Evolutionary conservation across 2,329 filamentous ascomycete species (phyloP).

Genomic region (Dactylellina leptospora): DNA sequence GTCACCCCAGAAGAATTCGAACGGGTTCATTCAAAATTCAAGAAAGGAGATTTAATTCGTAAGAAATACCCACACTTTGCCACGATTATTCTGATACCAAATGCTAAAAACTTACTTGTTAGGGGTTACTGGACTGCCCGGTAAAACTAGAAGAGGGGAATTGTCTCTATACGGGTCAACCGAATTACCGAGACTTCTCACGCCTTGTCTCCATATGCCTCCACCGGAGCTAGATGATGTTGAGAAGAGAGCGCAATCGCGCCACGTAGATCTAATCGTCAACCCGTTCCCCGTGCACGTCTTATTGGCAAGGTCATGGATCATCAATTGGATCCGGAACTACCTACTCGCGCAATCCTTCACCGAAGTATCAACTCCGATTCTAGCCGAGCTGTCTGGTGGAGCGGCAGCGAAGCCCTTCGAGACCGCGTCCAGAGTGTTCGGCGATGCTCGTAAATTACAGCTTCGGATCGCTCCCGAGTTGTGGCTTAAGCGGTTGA

Average conservation of each 20-base stretch:
- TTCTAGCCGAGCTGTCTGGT: conserved; percentile 82
- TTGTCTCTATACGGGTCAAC: conserved; percentile 76
- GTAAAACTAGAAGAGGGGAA: conserved; percentile 76
- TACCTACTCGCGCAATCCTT: conserved; percentile 78
- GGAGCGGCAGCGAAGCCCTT: conserved; percentile 90
- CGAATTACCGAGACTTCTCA: conserved; percentile 74
- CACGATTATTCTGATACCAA: neutral
- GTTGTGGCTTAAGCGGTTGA: conserved; percentile 89
- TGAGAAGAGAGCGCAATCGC: conserved; percentile 77
- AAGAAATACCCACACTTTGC: conserved; percentile 60
- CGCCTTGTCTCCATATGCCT: conserved; percentile 80
- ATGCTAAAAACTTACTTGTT: conserved; percentile 26
- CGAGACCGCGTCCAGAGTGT: conserved; percentile 74
- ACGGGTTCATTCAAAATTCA: conserved; percentile 11
- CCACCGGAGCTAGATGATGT: conserved; percentile 75
- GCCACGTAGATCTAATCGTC: conserved; percentile 86
- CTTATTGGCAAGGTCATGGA: conserved; percentile 75
- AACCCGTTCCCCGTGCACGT: conserved; percentile 74
- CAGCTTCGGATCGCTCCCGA: conserved; percentile 90
- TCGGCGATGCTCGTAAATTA: conserved; percentile 75
- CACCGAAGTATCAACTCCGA: conserved; percentile 88
- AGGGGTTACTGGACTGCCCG: conserved; percentile 76
- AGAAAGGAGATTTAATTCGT: conserved; percentile 84
- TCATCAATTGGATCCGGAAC: conserved; percentile 77
- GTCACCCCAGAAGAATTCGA: conserved; percentile 1